Base-by-base conservation (phyloP, 305 asterid genomes). In the Solanum hybrid region DNA sequence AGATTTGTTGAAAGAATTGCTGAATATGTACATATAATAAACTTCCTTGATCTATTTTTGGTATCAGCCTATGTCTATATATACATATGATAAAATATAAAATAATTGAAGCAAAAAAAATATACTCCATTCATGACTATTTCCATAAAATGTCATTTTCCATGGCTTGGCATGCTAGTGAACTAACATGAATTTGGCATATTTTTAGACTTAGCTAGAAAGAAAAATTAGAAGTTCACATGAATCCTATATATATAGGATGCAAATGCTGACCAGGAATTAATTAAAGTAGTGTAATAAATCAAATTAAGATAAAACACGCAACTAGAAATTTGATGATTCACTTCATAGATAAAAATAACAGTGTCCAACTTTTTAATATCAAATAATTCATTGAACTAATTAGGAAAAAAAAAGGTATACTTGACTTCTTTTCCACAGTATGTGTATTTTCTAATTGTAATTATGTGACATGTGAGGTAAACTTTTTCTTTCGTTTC, bases 231-330 rank as follows among this genome's bases (percentile, higher is more conserved):
- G 24, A 39, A 39, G 29, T 29, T 83, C 87, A 83, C 87, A 46
- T 42, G 87, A 83, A 83, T 83, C 87, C 74, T 36, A 46, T 78
- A 35, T 22, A 35, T 28, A 46, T 1, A 81, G 28, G 18, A 37
- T 14, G 74, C 20, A 46, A 83, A 46, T 46, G 40, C 73, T 83
- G 87, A 83, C 87, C 20, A 46, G 0, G 33, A 75, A 31, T 31
- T 75, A 75, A 31, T 75, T 75, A 75, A 83, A 83, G 35, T 42
- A 18, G 39, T 16, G 87, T 83, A 83, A 29, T 5, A 18, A 83
- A 83, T 46, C 74, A 46, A 83, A 88, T 82, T 73, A 51, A 26
- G 81, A 51, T 34, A 13, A 24, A 89, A 89, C 91, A 91, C 92
- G 92, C 87, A 83, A 83, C 87, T 83, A 9, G 37, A 46, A 74